phyloP scores from a whole-genome alignment of 2,329 filamentous ascomycete genomes.

The Aspergillus sp. region DNA sequence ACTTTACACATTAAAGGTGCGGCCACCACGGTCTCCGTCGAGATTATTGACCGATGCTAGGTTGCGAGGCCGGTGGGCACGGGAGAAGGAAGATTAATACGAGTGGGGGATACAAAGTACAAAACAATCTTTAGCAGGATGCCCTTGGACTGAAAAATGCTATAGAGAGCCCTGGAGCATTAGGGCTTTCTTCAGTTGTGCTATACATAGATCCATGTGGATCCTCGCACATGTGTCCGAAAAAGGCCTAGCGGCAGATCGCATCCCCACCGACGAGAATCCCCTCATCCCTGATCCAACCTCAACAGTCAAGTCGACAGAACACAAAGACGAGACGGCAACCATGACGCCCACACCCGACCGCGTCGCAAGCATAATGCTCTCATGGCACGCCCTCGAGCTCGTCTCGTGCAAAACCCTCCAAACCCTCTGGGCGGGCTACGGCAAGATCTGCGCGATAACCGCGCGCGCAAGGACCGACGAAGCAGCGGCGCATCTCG shows the following conservation, averaged over 20 bases:
- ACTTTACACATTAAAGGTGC: too few relatives aligned
- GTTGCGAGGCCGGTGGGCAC: too few relatives aligned
- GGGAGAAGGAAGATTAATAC: too few relatives aligned
- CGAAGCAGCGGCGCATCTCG: constrained; percentile 28
- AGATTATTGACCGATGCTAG: too few relatives aligned
- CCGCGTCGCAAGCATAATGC: constrained; percentile 33
- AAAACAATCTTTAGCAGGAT: too few relatives aligned
- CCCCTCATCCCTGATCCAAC: neutral
- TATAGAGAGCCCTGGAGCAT: too few relatives aligned
- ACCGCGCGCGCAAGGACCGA: constrained; percentile 45
- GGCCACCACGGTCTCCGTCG: too few relatives aligned
- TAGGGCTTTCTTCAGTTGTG: neutral
- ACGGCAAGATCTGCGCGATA: constrained; percentile 61
- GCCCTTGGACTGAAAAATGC: too few relatives aligned
- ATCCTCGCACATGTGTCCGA: neutral
- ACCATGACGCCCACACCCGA: constrained; percentile 25
- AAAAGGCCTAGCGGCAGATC: neutral
- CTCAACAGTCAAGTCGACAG: neutral
- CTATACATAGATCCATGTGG: neutral
- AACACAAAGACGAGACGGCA: neutral
- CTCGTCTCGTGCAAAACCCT: constrained; percentile 37
- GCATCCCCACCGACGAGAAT: neutral
- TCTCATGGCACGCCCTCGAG: constrained; percentile 34
- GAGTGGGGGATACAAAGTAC: too few relatives aligned
- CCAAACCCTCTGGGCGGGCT: constrained; percentile 54